Evolutionary conservation across 2,329 filamentous ascomycete genomes (phyloP).

Genomic region (Cladosporium sp.): DNA sequence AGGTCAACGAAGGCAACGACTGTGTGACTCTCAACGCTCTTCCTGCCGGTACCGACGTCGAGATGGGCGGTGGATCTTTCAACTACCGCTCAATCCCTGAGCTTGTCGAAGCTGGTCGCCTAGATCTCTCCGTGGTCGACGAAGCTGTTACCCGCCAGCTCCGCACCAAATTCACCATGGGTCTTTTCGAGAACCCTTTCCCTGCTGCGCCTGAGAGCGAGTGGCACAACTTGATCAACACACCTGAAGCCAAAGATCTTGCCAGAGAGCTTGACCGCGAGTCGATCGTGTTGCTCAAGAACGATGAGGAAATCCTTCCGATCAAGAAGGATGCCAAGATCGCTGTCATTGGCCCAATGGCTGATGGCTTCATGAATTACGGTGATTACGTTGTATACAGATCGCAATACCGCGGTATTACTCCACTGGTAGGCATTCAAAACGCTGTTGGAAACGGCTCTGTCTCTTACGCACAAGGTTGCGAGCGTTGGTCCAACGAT

Average conservation of each 20-base stretch:
- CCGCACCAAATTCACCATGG: conserved; percentile 67
- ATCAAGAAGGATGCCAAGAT: conserved; percentile 62
- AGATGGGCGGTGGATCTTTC: conserved; percentile 76
- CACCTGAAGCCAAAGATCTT: conserved; percentile 33
- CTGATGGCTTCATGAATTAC: conserved; percentile 60
- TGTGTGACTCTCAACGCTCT: conserved; percentile 65
- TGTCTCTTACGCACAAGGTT: conserved; percentile 68
- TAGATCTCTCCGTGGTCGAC: conserved; percentile 62
- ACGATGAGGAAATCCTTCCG: conserved; percentile 52
- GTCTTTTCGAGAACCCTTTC: conserved; percentile 71
- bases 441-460: conserved; percentile 57
- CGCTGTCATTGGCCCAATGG: conserved; percentile 75
- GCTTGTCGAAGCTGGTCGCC: conserved; percentile 61
- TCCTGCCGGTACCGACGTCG: conserved; percentile 69
- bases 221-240: conserved; percentile 32
- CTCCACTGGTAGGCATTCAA: conserved; percentile 41
- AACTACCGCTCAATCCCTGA: conserved; percentile 67
- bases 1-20: conserved; percentile 59
- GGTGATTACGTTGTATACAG: conserved; percentile 38
- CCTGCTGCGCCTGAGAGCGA: conserved; percentile 28
- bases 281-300: conserved; percentile 58
- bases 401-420: conserved; percentile 35
- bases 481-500: conserved; percentile 71
- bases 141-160: conserved; percentile 66
- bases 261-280: conserved; percentile 32